phyloP scores from a whole-genome alignment of 495 filamentous ascomycete genomes.

The Penicillium tannophilum region DNA sequence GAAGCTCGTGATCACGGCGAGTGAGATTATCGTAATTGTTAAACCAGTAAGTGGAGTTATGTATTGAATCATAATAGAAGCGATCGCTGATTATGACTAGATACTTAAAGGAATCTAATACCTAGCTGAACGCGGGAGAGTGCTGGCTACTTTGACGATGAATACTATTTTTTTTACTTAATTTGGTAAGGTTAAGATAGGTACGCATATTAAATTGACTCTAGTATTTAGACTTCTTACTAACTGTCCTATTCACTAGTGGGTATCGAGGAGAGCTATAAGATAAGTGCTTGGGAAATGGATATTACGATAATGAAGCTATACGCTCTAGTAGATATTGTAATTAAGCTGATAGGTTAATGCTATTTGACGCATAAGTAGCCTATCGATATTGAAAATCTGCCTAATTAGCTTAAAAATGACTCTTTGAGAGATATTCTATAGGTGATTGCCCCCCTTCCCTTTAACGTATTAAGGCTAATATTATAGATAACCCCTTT shows the following conservation, averaged over 20 bases:
- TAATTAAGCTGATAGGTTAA: constrained; percentile 5
- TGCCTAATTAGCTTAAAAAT: background rate
- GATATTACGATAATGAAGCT: constrained; percentile 9
- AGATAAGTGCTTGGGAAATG: constrained; percentile 9
- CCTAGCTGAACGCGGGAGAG: constrained; percentile 8
- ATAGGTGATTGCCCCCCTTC: background rate
- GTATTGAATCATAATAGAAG: constrained; percentile 3
- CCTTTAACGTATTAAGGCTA: background rate
- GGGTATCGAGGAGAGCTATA: constrained; percentile 7
- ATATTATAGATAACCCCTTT: background rate
- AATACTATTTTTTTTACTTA: constrained; percentile 13
- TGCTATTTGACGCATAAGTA: background rate
- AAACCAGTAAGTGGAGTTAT: constrained; percentile 5
- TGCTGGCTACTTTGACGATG: constrained; percentile 8
- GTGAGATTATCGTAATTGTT: constrained; percentile 8
- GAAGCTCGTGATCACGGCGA: constrained; percentile 8
- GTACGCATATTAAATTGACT: constrained; percentile 1
- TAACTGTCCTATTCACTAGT: background rate
- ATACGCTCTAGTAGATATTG: constrained; percentile 11
- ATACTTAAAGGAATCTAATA: constrained; percentile 7
- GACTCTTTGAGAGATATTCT: background rate
- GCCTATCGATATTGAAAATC: background rate
- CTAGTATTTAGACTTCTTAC: background rate
- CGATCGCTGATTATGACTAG: constrained; percentile 2
- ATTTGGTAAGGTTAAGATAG: constrained; percentile 12